These are phyloP conservation scores for Pythium periplocum DNA, from an alignment of 352 stramenopile genomes.

Conservation along the genomic window DNA sequence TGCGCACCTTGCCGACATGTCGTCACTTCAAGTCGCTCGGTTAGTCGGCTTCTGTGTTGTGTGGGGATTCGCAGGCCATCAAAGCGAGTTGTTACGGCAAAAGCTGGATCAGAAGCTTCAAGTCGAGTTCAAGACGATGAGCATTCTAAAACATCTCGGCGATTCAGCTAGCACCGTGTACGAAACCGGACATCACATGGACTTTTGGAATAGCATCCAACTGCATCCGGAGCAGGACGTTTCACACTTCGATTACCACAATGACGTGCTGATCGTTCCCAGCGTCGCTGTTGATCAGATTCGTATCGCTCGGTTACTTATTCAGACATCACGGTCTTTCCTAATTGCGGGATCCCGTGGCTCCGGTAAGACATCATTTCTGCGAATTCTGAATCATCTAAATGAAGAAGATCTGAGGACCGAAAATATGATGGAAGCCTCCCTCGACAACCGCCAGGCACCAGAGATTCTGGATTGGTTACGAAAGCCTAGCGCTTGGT, in stretches of 20 bases:
- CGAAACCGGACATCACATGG: slow-evolving; percentile 31
- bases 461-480: slow-evolving; percentile 47
- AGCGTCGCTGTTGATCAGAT: slow-evolving; percentile 19
- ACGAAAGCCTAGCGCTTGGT: slow-evolving; percentile 35
- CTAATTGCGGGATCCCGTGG: slow-evolving; percentile 36
- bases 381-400: slow-evolving; percentile 29
- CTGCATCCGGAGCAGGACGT: slow-evolving; percentile 13
- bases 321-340: slow-evolving; percentile 39
- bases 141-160: slow-evolving; percentile 26
- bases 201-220: slow-evolving; percentile 32
- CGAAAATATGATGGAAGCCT: slow-evolving; percentile 41
- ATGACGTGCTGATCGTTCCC: slow-evolving; percentile 29
- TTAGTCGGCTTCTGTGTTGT: slow-evolving; percentile 40
- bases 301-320: slow-evolving; percentile 29
- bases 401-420: slow-evolving; percentile 32
- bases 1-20: slow-evolving; percentile 24
- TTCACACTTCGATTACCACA: slow-evolving; percentile 1
- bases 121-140: slow-evolving; percentile 28
- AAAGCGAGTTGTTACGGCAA: slow-evolving; percentile 25
- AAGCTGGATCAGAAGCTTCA: slow-evolving; percentile 50
- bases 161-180: slow-evolving; percentile 26
- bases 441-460: slow-evolving; percentile 32
- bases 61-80: slow-evolving; percentile 45
- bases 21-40: slow-evolving; percentile 20
- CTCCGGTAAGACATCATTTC: slow-evolving; percentile 42